Evolutionary conservation across 768 basidiomycete genomes (phyloP), one percentile per base, ranked within the genome.

Genomic region (Pleurotus tuber-regium): DNA sequence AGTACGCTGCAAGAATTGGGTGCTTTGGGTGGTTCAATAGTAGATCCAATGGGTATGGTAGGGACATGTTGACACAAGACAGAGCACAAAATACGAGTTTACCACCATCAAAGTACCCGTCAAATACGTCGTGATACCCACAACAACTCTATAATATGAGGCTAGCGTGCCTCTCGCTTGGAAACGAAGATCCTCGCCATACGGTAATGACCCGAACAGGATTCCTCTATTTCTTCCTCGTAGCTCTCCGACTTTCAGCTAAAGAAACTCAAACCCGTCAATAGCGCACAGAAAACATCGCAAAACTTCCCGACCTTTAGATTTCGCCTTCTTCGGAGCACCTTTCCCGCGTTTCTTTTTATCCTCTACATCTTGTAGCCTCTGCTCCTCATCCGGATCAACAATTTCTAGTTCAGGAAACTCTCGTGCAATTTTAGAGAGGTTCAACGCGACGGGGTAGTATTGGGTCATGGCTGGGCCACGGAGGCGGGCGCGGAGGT

Each of bases 381-480:
- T 73, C 68, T 84, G 80, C 55, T 79, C 74, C 69, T 92, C 90
- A 29, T 77, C 74, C 47, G 79, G 76, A 60, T 92, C 78, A 21
- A 82, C 74, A 33, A 92, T 63, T 55, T 83, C 77, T 38, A 86
- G 58, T 50, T 77, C 79, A 18, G 82, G 81, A 64, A 79, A 78
- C 52, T 75, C 57, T 29, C 73, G 72, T 2, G 73, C 75, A 8
- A 84, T 68, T 43, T 73, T 60, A 26, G 81, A 65, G 44, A 92
- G 70, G 54, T 80, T 74, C 53, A 89, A 59, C n/a, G 71, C 66
- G 18, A 70, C 64, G 0, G 88, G 89, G 69, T 95, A 94, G 72
- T 98, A 98, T 4, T 79, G 72, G 57, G 87, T 63, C 86, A 97
- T 89, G 23, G 91, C 79, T 0, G 92, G 92, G 0, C 95, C 96